phyloP scores from a whole-genome alignment of 306 rosid genomes.

The Echinosophora koreensis region DNA sequence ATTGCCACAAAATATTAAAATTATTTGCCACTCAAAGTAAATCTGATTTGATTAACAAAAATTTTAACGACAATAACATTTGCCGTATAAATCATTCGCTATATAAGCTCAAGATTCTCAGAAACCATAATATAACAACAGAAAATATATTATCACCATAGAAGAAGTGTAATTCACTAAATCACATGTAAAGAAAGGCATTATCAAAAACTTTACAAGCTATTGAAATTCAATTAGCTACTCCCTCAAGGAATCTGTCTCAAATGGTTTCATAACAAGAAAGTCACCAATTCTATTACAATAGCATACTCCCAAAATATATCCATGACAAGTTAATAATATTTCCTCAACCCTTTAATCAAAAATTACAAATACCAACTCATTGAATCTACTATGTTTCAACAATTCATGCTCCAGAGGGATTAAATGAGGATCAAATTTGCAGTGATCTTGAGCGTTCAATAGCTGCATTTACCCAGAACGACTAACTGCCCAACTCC shows the following conservation, averaged over 20 bases:
- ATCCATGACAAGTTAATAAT: constrained; percentile 26
- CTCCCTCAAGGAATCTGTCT: constrained; percentile 35
- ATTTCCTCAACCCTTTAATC: neutral
- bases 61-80: no score
- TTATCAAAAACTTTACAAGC: constrained; percentile 15
- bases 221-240: constrained; percentile 29
- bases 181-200: constrained; percentile 18
- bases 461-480: constrained; percentile 89
- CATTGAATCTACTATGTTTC: constrained; percentile 5
- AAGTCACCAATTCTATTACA: neutral
- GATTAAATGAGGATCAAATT: no score
- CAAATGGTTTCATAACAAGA: constrained; percentile 20
- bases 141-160: constrained; percentile 18
- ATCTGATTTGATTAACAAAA: no score
- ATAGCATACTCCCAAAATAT: constrained; percentile 20
- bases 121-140: constrained; percentile 33
- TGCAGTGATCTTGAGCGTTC: no score
- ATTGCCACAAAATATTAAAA: no score
- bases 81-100: no score
- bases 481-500: constrained; percentile 77
- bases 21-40: no score
- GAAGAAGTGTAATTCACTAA: constrained; percentile 19
- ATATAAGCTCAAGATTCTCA: constrained; percentile 39
- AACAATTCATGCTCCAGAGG: constrained; percentile 26
- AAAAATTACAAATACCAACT: constrained; percentile 21